Base-by-base conservation (phyloP, 108 stramenopile species). In the Skeletonema menzelii region DNA sequence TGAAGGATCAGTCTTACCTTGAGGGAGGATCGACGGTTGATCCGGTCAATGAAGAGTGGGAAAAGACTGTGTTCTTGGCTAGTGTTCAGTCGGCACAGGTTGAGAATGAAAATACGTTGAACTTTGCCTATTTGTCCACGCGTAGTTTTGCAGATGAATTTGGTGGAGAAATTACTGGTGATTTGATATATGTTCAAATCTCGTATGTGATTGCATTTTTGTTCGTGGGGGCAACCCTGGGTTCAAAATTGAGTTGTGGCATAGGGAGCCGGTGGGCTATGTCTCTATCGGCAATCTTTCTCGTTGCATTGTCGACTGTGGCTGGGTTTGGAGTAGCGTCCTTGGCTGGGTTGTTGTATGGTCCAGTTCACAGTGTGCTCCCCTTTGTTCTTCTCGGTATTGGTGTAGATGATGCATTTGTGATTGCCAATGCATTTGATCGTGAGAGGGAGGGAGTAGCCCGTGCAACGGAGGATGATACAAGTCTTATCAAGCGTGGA, bases 351-450 rank as follows among this genome's bases (percentile, higher is more conserved):
- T 74, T 89, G 40, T 71, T 88, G 63, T 92, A 87, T 75, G 87
- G 88, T 24, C 91, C 91, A 10, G 84, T 95, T 0, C 91, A 95
- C 69, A 80, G 79, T 27, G 72, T 92, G 8, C 82, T 95, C 5
- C 93, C 93, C 1, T 95, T 95, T 59, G 87, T 95, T 32, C 77
- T 95, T 0, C 77, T 95, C 14, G 93, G 93, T 8, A 88, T 95
- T 35, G 93, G 93, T 12, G 91, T 95, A 13, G 93, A 95, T 76
- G 93, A 95, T 71, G 77, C 77, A 14, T 95, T 95, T 64, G 91
- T 95, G 30, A 92, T 95, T 74, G 87, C 80, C 71, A 88, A 88
- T 67, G 85, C 87, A 0, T 84, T 88, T 47, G 77, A 88, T 57
- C 80, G 87, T n/a, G 87, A 88, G 46, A 84, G 87, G 17, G 82